Evolutionary conservation across 345 rosid species (phyloP).

Genomic region (Noccaea bulbosa): DNA sequence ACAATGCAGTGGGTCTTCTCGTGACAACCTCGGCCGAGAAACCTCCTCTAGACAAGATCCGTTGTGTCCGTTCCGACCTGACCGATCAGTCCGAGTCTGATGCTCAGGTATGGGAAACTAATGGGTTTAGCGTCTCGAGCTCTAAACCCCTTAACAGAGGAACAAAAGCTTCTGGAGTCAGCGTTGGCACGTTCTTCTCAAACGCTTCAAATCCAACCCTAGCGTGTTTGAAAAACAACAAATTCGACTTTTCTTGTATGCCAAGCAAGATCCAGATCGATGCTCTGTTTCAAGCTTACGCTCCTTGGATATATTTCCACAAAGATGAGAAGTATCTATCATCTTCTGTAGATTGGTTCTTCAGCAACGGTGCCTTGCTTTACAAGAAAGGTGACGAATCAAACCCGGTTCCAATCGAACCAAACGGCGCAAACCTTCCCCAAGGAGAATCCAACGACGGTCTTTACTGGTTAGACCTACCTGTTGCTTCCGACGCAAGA

Average conservation of each 20-base stretch:
- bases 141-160: slow-evolving; percentile 57
- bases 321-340: slow-evolving; percentile 72
- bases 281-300: slow-evolving; percentile 57
- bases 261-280: slow-evolving; percentile 61
- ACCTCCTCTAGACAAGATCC: slow-evolving; percentile 65
- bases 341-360: slow-evolving; percentile 73
- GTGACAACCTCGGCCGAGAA: slow-evolving; percentile 60
- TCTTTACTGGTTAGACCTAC: slow-evolving; percentile 83
- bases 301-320: slow-evolving; percentile 73
- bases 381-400: slow-evolving; percentile 70
- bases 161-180: slow-evolving; percentile 52
- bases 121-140: slow-evolving; percentile 51
- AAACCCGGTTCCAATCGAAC: slow-evolving; percentile 53
- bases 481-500: slow-evolving; percentile 46
- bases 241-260: slow-evolving; percentile 54
- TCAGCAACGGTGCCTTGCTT: slow-evolving; percentile 66
- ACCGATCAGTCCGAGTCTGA: slow-evolving; percentile 59
- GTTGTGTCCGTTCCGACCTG: slow-evolving; percentile 70
- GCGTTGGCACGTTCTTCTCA: slow-evolving; percentile 65
- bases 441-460: slow-evolving; percentile 80
- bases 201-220: slow-evolving; percentile 34
- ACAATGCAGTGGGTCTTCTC: slow-evolving; percentile 60
- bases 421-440: slow-evolving; percentile 75
- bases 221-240: slow-evolving; percentile 65
- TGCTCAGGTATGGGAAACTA: slow-evolving; percentile 63